Percentiles rank a stretch among this genome's conserved stretches.
phyloP scores from a whole-genome alignment of 352 stramenopile genomes.

The Globisporangium mamillatum region DNA sequence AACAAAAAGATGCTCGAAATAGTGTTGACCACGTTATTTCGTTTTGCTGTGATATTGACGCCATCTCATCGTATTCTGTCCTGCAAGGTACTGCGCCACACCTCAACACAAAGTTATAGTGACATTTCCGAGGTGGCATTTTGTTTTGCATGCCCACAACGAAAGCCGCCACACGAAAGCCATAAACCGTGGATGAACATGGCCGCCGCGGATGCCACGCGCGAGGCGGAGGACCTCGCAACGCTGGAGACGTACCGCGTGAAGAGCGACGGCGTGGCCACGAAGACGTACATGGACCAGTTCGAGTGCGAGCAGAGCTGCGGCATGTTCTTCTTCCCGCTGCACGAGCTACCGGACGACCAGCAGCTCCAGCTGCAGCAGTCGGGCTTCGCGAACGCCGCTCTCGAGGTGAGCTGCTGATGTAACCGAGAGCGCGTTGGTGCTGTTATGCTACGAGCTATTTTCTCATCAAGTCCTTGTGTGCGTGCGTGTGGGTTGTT shows the following conservation, averaged over 20 bases:
- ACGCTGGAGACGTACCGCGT: slow-evolving; percentile 45
- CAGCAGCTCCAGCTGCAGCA: slow-evolving; percentile 86
- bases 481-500: background rate
- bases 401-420: slow-evolving; percentile 34
- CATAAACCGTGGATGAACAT: background rate
- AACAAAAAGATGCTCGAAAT: background rate
- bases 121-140: background rate
- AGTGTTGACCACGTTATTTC: background rate
- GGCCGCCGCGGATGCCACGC: background rate
- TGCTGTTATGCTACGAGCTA: background rate
- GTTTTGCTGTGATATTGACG: background rate
- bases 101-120: background rate
- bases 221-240: slow-evolving; percentile 16
- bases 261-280: slow-evolving; percentile 51
- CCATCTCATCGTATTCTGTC: background rate
- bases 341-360: slow-evolving; percentile 63
- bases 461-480: background rate
- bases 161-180: background rate
- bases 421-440: background rate
- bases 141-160: background rate
- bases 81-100: background rate
- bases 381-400: slow-evolving; percentile 73
- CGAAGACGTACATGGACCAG: slow-evolving; percentile 69
- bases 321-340: slow-evolving; percentile 90
- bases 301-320: slow-evolving; percentile 89